Evolutionary conservation across 108 stramenopile species (phyloP).

Genomic region (Thalassiosira profunda): DNA sequence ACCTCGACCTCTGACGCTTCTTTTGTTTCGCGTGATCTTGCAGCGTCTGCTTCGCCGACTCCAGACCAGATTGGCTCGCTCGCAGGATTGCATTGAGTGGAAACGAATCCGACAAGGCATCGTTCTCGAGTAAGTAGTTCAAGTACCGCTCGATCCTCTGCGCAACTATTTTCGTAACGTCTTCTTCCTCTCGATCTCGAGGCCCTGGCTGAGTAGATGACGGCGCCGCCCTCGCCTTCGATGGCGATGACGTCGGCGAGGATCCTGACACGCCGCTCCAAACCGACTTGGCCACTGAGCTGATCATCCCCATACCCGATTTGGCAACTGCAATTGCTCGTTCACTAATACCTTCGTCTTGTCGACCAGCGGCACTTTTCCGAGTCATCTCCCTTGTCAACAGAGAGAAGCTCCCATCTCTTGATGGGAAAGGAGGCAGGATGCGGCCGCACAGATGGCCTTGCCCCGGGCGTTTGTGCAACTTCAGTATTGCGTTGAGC

Average conservation of each 20-base stretch:
- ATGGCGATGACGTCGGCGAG: conserved; percentile 12
- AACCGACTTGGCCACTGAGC: conserved; percentile 65
- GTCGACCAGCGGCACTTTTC: conserved; percentile 3
- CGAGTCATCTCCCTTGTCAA: neutral
- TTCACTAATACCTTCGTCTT: conserved; percentile 49
- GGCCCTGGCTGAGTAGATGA: conserved; percentile 14
- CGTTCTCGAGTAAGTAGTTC: conserved; percentile 86
- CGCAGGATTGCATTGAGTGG: conserved; percentile 76
- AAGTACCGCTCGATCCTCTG: conserved; percentile 70
- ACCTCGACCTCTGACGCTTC: conserved; percentile 43
- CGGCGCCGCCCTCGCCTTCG: conserved; percentile 6
- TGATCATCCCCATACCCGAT: conserved; percentile 75
- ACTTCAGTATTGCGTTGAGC: conserved; percentile 79
- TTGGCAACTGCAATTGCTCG: conserved; percentile 60
- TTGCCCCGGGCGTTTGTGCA: conserved; percentile 72
- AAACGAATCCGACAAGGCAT: conserved; percentile 84
- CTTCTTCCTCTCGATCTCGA: neutral
- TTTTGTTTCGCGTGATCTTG: conserved; percentile 61
- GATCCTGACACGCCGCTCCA: conserved; percentile 50
- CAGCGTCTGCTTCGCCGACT: conserved; percentile 78
- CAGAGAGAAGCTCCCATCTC: conserved; percentile 3
- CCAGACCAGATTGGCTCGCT: conserved; percentile 90
- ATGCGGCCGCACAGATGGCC: conserved; percentile 89
- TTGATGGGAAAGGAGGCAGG: conserved; percentile 79
- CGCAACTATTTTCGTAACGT: conserved; percentile 19